A percentile compares a stretch with the other conserved stretches of the same genome.
phyloP scores from a whole-genome alignment of 1,284 basidiomycete genomes.

The Malassezia globosa region DNA sequence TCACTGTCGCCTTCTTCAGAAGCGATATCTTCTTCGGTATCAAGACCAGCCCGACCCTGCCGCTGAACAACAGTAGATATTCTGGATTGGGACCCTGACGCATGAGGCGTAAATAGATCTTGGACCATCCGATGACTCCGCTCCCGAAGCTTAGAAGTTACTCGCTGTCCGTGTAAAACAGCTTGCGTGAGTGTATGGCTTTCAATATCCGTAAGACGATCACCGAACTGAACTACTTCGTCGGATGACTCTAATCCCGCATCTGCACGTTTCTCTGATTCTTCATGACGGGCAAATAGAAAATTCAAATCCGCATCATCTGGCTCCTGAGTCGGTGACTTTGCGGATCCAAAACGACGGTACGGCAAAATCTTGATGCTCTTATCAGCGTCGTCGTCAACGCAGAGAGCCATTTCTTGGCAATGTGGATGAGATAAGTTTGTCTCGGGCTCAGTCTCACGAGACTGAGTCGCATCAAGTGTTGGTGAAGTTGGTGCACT shows the following conservation, averaged over 20 bases:
- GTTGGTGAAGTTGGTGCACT: not conserved
- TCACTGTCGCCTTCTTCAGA: not conserved
- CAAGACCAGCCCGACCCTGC: slow-evolving; percentile 2
- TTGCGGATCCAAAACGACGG: slow-evolving; percentile 9
- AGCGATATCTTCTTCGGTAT: slow-evolving; percentile 6
- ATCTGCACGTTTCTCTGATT: not conserved
- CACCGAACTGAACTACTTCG: not conserved
- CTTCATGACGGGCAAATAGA: not conserved
- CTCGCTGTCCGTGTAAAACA: not conserved
- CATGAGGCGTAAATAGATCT: not conserved
- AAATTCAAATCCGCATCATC: not conserved
- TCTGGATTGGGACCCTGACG: not conserved
- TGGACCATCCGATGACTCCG: not conserved
- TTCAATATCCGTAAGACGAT: not conserved
- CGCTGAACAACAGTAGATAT: not conserved
- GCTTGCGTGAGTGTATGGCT: not conserved
- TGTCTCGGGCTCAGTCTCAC: not conserved
- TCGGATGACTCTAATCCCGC: not conserved
- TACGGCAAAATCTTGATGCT: slow-evolving; percentile 8
- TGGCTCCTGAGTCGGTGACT: not conserved
- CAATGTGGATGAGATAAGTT: not conserved
- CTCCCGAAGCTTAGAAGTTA: not conserved
- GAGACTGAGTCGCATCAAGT: not conserved
- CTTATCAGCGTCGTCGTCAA: not conserved
- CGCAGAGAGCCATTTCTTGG: not conserved